These are phyloP conservation scores for Brettanomyces naardenensis DNA, from an alignment of 805 yeast genomes.

Conservation along the genomic window DNA sequence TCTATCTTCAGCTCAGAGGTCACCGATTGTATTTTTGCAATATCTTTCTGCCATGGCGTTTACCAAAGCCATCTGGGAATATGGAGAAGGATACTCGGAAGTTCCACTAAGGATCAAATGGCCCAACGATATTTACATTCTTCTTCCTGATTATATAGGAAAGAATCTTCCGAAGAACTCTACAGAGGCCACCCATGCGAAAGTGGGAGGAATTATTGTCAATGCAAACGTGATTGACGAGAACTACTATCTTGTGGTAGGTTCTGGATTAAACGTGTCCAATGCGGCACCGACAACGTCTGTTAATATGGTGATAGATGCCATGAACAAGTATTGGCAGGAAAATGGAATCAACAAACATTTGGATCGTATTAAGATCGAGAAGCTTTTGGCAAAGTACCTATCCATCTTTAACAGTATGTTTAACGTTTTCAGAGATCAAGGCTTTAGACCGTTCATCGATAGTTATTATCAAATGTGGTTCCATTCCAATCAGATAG, in stretches of 20 bases:
- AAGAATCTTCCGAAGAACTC: conserved; percentile 5
- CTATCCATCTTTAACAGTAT: conserved; percentile 59
- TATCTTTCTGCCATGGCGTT: conserved; percentile 78
- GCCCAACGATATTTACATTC: conserved; percentile 90
- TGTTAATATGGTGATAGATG: conserved; percentile 57
- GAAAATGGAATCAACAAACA: conserved; percentile 25
- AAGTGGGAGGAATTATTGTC: conserved; percentile 78
- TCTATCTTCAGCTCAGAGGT: conserved; percentile 27
- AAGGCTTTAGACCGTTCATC: conserved; percentile 66
- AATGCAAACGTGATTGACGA: conserved; percentile 63
- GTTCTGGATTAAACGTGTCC: conserved; percentile 79
- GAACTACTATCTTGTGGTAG: conserved; percentile 63
- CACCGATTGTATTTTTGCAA: conserved; percentile 75
- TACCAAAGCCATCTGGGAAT: conserved; percentile 63
- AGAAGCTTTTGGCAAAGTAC: conserved; percentile 56
- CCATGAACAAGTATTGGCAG: conserved; percentile 47
- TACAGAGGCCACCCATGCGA: conserved; percentile 58
- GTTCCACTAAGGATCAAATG: conserved; percentile 83
- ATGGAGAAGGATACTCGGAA: conserved; percentile 47
- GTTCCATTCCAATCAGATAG: conserved; percentile 75
- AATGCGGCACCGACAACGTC: conserved; percentile 93
- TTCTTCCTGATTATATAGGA: conserved; percentile 46
- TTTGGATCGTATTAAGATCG: conserved; percentile 27
- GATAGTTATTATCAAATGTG: conserved; percentile 71
- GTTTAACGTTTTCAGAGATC: conserved; percentile 44